Evolutionary conservation across 2,329 filamentous ascomycete species (phyloP).

Genomic region (Iodosphaeria phyllophila): DNA sequence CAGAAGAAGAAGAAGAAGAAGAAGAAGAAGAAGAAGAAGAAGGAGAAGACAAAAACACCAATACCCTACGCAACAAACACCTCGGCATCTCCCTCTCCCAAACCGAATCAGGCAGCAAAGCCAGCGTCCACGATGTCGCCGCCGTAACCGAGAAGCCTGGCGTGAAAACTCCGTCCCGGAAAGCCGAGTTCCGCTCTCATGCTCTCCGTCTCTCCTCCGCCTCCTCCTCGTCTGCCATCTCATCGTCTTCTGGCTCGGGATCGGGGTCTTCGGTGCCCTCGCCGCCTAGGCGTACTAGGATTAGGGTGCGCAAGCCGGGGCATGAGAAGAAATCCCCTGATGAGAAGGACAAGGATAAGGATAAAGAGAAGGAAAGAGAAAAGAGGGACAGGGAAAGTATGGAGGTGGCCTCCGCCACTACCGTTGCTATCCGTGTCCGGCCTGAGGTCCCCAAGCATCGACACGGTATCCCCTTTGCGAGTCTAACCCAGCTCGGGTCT

Average conservation of each 20-base stretch:
- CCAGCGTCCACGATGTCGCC: constrained; percentile 64
- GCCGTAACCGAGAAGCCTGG: constrained; percentile 67
- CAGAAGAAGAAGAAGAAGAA: neutral
- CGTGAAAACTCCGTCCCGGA: constrained; percentile 60
- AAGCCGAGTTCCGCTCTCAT: constrained; percentile 12
- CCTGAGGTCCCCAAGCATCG: constrained; percentile 37
- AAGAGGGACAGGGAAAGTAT: constrained; percentile 20
- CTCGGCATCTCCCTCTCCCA: constrained; percentile 55
- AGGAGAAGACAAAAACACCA: constrained; percentile 22
- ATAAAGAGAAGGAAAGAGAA: constrained; percentile 5
- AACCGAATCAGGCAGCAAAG: constrained; percentile 46
- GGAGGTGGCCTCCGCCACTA: no score
- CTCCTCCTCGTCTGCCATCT: no score
- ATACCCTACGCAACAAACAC: constrained; percentile 39
- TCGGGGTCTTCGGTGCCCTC: no score
- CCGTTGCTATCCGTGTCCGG: no score
- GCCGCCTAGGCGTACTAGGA: no score
- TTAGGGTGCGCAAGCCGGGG: no score
- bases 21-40: constrained; percentile 12
- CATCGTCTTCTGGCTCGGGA: no score
- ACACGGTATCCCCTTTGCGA: constrained; percentile 26
- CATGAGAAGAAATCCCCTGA: constrained; percentile 5
- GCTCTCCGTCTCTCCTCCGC: constrained; percentile 4
- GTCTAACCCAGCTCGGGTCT: constrained; percentile 2
- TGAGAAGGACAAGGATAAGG: constrained; percentile 3